phyloP scores from a whole-genome alignment of 2,329 filamentous ascomycete species.

The Neocucurbitaria cava region DNA sequence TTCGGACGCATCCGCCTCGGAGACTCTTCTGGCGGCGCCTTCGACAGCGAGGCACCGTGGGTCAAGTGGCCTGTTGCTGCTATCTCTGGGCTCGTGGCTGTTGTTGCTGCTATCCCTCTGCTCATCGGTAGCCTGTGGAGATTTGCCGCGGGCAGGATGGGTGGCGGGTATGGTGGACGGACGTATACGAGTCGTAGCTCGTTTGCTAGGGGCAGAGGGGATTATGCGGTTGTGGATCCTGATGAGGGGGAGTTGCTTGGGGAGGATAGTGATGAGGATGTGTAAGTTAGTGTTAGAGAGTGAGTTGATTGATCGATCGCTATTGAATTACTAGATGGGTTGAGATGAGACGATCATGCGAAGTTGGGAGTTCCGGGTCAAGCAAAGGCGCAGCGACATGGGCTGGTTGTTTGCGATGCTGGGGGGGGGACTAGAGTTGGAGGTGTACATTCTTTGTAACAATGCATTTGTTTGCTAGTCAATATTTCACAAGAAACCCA shows the following conservation, averaged over 20 bases:
- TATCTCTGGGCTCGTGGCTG: conserved; percentile 62
- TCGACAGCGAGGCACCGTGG: conserved; percentile 74
- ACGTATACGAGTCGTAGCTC: conserved; percentile 88
- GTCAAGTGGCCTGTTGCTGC: conserved; percentile 74
- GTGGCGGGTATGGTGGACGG: conserved; percentile 63
- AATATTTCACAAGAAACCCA: background rate
- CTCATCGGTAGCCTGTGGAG: conserved; percentile 77
- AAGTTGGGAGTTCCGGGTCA: background rate
- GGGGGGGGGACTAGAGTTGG: conserved; percentile 1
- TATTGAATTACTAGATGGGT: too few relatives aligned
- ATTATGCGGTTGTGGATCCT: conserved; percentile 87
- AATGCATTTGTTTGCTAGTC: conserved; percentile 1
- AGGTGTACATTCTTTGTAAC: conserved; percentile 20
- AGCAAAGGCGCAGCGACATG: background rate
- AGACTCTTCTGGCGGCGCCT: conserved; percentile 56
- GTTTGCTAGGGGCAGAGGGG: conserved; percentile 84
- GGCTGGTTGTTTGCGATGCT: background rate
- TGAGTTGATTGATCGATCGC: too few relatives aligned
- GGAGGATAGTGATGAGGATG: conserved; percentile 92
- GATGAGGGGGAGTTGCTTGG: conserved; percentile 95
- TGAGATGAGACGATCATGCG: background rate
- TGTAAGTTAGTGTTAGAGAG: conserved; percentile 51
- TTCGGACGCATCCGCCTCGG: conserved; percentile 91
- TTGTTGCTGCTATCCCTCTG: conserved; percentile 66
- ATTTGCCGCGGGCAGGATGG: conserved; percentile 59